Conservation (phyloP, 2,329 filamentous ascomycete species). For the Apiospora phragmitis region DNA sequence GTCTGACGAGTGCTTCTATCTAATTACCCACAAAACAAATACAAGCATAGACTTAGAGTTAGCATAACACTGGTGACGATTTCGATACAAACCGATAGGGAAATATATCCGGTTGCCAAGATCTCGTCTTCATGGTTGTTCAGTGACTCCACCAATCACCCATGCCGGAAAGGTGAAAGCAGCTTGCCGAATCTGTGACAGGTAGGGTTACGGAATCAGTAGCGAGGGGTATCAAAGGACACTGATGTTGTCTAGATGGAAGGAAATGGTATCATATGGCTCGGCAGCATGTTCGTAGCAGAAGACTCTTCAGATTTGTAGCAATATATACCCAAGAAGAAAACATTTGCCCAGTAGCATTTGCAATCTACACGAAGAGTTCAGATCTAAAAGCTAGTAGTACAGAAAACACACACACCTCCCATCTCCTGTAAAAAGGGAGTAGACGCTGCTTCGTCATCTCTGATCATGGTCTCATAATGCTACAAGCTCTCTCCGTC, state of each 20-base stretch:
- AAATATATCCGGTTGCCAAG: too few species aligned
- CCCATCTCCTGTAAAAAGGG: neutral
- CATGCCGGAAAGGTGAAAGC: too few species aligned
- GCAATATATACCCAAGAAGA: neutral
- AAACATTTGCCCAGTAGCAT: neutral
- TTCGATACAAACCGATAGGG: too few species aligned
- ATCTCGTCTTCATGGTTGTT: too few species aligned
- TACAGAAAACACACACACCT: neutral
- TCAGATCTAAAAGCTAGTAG: neutral
- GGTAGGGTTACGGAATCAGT: too few species aligned
- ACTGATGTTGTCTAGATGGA: neutral
- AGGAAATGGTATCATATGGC: neutral
- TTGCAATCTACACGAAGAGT: neutral
- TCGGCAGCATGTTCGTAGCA: neutral
- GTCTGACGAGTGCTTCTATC: too few species aligned
- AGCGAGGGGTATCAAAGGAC: neutral
- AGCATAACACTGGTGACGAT: too few species aligned
- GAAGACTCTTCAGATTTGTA: neutral
- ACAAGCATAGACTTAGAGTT: too few species aligned
- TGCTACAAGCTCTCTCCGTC: neutral
- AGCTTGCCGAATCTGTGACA: too few species aligned
- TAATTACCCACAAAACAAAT: too few species aligned
- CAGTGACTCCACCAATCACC: too few species aligned
- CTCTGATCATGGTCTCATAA: neutral
- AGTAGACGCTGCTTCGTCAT: neutral